Conservation (phyloP, 305 asterid genomes). For the Fraxinus latifolia region DNA sequence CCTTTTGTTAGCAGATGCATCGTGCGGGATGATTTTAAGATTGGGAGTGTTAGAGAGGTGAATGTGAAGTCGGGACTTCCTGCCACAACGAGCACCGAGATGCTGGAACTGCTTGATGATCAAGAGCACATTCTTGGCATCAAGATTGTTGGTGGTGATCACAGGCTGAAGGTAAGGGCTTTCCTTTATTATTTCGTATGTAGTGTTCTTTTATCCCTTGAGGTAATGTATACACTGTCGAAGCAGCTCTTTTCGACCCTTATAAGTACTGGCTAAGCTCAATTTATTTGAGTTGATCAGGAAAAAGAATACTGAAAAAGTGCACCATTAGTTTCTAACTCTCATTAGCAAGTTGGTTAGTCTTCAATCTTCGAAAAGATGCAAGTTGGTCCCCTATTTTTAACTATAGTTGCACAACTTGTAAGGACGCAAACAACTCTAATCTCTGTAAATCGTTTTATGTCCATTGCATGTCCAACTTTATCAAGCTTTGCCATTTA, state of each 20-base stretch:
- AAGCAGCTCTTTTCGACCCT: not conserved
- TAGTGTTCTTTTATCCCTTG: not conserved
- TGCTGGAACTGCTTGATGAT: slow-evolving; percentile 47
- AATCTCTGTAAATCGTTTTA: not conserved
- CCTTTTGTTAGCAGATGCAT: slow-evolving; percentile 48
- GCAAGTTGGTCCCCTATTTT: not conserved
- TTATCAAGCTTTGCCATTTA: not conserved
- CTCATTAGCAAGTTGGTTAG: not conserved
- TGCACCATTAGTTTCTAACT: not conserved
- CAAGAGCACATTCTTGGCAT: slow-evolving; percentile 47
- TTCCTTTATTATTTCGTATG: not conserved
- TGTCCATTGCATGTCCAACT: not conserved
- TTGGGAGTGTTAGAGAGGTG: slow-evolving; percentile 55
- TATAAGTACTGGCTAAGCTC: not conserved
- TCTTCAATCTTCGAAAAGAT: not conserved
- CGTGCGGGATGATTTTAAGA: slow-evolving; percentile 36
- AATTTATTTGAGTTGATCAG: not conserved
- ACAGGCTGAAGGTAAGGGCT: slow-evolving; percentile 42
- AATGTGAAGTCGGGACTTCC: slow-evolving; percentile 55
- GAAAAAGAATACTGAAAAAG: not conserved
- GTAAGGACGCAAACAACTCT: not conserved
- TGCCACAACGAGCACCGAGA: slow-evolving; percentile 55
- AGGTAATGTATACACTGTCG: not conserved
- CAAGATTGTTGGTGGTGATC: slow-evolving; percentile 54
- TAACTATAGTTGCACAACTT: not conserved